These are phyloP conservation scores for Penicillium crystallinum DNA, from an alignment of 495 filamentous ascomycete species.

Conservation along the genomic window DNA sequence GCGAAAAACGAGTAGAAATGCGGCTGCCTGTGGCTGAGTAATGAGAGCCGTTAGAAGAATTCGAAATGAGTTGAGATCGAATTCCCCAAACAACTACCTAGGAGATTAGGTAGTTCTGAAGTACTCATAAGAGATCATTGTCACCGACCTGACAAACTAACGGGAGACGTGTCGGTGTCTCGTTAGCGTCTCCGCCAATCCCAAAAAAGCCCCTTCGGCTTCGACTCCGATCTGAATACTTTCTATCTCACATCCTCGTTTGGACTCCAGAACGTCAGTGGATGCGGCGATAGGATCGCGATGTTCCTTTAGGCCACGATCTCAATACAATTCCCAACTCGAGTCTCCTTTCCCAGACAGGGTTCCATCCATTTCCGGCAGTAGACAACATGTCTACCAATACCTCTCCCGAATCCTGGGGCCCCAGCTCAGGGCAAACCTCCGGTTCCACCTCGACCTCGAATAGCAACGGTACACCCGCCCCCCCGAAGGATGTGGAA, in stretches of 20 bases:
- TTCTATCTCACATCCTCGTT: neutral
- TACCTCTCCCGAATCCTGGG: slow-evolving; percentile 23
- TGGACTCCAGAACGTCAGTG: neutral
- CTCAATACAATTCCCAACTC: slow-evolving; percentile 3
- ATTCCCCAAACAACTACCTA: too few species aligned
- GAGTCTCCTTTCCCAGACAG: slow-evolving; percentile 2
- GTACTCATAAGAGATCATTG: too few species aligned
- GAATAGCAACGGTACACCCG: slow-evolving; percentile 53
- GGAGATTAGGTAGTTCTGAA: too few species aligned
- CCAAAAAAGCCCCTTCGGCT: neutral
- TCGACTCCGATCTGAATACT: neutral
- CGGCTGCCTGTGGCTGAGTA: slow-evolving; percentile 8
- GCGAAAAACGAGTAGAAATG: too few species aligned
- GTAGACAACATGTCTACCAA: slow-evolving; percentile 26
- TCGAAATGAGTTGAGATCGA: neutral
- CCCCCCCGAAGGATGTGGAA: slow-evolving; percentile 63
- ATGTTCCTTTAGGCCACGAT: slow-evolving; percentile 13
- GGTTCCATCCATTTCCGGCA: slow-evolving; percentile 1
- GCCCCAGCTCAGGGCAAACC: slow-evolving; percentile 20
- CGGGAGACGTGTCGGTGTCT: slow-evolving; percentile 1
- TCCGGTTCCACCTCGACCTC: slow-evolving; percentile 26
- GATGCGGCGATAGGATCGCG: slow-evolving; percentile 1
- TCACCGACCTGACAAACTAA: too few species aligned
- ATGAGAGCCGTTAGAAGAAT: neutral
- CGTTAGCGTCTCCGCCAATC: slow-evolving; percentile 6